Conservation (phyloP, 805 yeast species). For the Candida argentea region DNA sequence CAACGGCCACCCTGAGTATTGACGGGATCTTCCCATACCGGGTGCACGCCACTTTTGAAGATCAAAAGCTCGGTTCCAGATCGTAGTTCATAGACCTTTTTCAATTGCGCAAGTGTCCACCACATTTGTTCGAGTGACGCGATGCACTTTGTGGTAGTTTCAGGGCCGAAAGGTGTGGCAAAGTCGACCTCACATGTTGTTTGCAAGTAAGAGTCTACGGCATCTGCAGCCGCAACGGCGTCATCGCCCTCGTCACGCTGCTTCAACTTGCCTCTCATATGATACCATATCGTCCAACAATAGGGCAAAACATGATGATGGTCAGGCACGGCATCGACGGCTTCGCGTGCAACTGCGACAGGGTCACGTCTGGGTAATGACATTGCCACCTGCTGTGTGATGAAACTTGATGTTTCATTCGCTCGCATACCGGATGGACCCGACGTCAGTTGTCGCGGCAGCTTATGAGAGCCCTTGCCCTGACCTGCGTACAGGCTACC, state of each 20-base stretch:
- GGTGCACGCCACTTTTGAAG: conserved; percentile 50
- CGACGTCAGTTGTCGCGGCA: conserved; percentile 2
- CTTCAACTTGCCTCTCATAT: conserved; percentile 21
- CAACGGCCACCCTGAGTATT: conserved; percentile 55
- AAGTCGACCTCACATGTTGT: conserved; percentile 36
- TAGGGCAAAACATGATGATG: conserved; percentile 33
- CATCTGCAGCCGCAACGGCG: conserved; percentile 11
- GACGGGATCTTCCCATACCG: conserved; percentile 60
- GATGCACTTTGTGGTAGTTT: conserved; percentile 17
- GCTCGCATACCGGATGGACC: background rate
- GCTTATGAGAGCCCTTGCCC: background rate
- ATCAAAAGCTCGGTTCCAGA: conserved; percentile 45
- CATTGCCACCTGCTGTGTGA: conserved; percentile 8
- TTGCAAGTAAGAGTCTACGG: conserved; percentile 36
- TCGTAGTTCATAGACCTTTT: conserved; percentile 27
- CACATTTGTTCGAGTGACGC: conserved; percentile 47
- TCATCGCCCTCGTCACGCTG: conserved; percentile 8
- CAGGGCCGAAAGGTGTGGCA: conserved; percentile 13
- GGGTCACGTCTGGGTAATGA: conserved; percentile 30
- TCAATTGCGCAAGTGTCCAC: conserved; percentile 31
- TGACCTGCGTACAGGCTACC: background rate
- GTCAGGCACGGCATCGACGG: conserved; percentile 15
- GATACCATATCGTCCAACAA: conserved; percentile 44
- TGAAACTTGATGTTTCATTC: conserved; percentile 1
- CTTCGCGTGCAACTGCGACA: conserved; percentile 22